Base-by-base conservation (phyloP, 495 filamentous ascomycete genomes). In the Xylaria nigripes region DNA sequence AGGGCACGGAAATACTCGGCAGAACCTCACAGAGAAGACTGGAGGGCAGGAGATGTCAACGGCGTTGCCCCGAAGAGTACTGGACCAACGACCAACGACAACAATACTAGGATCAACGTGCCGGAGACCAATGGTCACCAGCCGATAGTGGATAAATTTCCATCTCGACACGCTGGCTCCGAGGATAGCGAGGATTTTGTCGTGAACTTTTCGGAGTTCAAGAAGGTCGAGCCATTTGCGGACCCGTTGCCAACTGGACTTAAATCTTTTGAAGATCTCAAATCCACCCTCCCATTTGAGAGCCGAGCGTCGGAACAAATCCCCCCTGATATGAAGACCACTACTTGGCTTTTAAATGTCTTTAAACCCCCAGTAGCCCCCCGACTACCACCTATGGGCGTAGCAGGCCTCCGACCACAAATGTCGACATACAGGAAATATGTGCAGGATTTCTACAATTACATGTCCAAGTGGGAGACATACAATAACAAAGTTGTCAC, bases 251-350 rank as follows among this genome's bases (percentile, higher is more conserved):
- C 76, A 12, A 74, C 68, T 22, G 80, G 83, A 13, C 81, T 92
- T 5, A 68, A 74, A 18, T 81, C 82, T 32, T 75, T 94, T 29
- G 73, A 76, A 19, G 87, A 88, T 57, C 68, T 96, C 32, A 75
- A 74, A 22, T 71, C 77, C 6, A 83, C 73, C 1, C 79, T 95
- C 1, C 89, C 89, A 0, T 93, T 92, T 65, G 69, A 83, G 53
- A 90, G 86, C 40, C 71, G 75, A 25, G 64, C 89, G 1, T 76
- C 83, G 4, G 55, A 68, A 18, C 67, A 69, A 15, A 62, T 74
- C 16, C 74, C 75, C 1, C 48, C 74, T 18, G 55, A 63, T 22
- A 72, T 50, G 54, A 63, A 4, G 45, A 48, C n/a, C 54, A 56
- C 25, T 55, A 43, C 70, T 4, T 66, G 71, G 9, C 66, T 69